Conservation (phyloP, 495 filamentous ascomycete genomes). For the Talaromyces adpressus region DNA sequence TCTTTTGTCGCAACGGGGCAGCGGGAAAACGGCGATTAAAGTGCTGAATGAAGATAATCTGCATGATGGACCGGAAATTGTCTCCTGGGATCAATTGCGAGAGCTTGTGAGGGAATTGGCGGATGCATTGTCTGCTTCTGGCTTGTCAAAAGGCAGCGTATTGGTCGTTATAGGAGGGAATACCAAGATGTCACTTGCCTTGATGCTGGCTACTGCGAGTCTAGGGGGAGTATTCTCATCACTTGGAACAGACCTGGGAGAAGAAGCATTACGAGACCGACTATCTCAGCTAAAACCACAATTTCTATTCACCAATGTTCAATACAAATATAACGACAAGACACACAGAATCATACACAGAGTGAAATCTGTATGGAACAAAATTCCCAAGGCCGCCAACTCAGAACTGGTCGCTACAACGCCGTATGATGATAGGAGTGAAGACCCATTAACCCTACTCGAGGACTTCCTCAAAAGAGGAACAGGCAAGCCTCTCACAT, state of each 20-base stretch:
- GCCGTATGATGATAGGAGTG: slow-evolving; percentile 29
- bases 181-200: slow-evolving; percentile 53
- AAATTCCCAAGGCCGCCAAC: slow-evolving; percentile 27
- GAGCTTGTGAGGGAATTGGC: slow-evolving; percentile 39
- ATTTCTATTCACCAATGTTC: slow-evolving; percentile 65
- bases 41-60: slow-evolving; percentile 58
- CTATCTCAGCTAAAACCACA: slow-evolving; percentile 58
- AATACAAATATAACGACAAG: slow-evolving; percentile 65
- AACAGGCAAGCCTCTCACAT: slow-evolving; percentile 24
- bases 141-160: slow-evolving; percentile 55
- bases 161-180: slow-evolving; percentile 64
- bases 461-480: slow-evolving; percentile 11
- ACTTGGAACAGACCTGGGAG: slow-evolving; percentile 66
- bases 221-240: slow-evolving; percentile 61
- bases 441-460: slow-evolving; percentile 35
- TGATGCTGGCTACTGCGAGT: slow-evolving; percentile 53
- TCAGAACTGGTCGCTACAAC: slow-evolving; percentile 29
- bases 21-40: slow-evolving; percentile 48
- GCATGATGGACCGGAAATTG: slow-evolving; percentile 43
- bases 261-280: slow-evolving; percentile 61
- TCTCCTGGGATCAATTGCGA: slow-evolving; percentile 55
- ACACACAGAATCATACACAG: slow-evolving; percentile 56
- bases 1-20: slow-evolving; percentile 44
- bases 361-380: slow-evolving; percentile 31
- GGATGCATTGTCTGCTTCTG: slow-evolving; percentile 47